These are phyloP conservation scores for Pythium phragmiticola DNA, from an alignment of 352 stramenopile genomes.

Conservation along the genomic window DNA sequence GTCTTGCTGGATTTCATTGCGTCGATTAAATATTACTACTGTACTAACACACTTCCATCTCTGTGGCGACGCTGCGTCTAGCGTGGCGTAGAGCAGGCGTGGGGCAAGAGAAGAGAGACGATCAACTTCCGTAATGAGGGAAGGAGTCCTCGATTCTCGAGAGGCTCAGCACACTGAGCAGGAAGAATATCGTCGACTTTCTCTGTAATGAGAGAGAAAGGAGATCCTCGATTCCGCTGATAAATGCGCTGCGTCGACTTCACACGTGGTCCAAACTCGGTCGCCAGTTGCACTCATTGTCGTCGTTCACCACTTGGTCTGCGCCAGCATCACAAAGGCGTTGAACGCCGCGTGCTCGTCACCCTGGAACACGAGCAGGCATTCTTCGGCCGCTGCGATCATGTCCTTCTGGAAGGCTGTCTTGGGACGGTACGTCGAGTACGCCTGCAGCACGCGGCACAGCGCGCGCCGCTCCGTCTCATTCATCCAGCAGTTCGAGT, in stretches of 20 bases:
- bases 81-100: background rate
- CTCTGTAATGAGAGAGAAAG: constrained; percentile 37
- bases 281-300: background rate
- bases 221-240: constrained; percentile 20
- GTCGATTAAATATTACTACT: background rate
- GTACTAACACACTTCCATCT: too few species aligned
- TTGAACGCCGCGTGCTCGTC: constrained; percentile 35
- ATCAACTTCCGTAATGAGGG: constrained; percentile 34
- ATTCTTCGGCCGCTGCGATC: constrained; percentile 35
- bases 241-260: too few species aligned
- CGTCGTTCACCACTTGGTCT: constrained; percentile 25
- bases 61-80: too few species aligned
- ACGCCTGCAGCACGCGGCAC: constrained; percentile 34
- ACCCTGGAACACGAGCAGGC: constrained; percentile 33
- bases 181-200: constrained; percentile 28
- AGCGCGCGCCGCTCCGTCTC: constrained; percentile 30
- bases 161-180: background rate
- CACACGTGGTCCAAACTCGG: background rate
- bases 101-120: constrained; percentile 17
- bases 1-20: too few species aligned
- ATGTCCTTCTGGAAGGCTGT: constrained; percentile 31
- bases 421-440: constrained; percentile 26
- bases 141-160: constrained; percentile 31
- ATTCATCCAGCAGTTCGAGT: constrained; percentile 40
- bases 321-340: constrained; percentile 28